These are phyloP conservation scores for Dactylellina leptospora DNA, from an alignment of 2,329 filamentous ascomycete species.

Conservation along the genomic window DNA sequence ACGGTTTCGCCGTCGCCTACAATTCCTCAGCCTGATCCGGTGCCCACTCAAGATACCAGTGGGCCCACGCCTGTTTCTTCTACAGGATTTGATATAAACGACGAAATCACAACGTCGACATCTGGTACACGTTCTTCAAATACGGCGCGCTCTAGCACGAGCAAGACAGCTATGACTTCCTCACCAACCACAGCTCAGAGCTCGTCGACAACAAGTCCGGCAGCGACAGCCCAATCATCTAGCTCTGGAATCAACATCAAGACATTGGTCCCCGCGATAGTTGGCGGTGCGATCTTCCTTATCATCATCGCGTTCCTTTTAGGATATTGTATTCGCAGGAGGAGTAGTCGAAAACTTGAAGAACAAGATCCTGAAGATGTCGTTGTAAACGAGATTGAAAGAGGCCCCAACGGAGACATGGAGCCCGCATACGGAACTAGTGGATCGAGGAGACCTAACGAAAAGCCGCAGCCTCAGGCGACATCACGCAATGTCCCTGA, in stretches of 20 bases:
- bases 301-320: constrained; percentile 48
- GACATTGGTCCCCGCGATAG: constrained; percentile 37
- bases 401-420: constrained; percentile 10
- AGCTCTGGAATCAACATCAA: constrained; percentile 27
- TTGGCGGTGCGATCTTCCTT: constrained; percentile 40
- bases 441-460: constrained; percentile 15
- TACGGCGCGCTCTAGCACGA: constrained; percentile 27
- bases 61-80: not conserved
- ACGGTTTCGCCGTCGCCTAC: constrained; percentile 19
- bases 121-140: constrained; percentile 11
- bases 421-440: constrained; percentile 11
- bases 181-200: constrained; percentile 21
- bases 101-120: constrained; percentile 17
- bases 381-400: constrained; percentile 42
- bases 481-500: constrained; percentile 28
- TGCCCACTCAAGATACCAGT: constrained; percentile 13
- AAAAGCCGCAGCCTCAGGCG: constrained; percentile 25
- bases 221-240: not conserved
- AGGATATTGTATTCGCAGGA: constrained; percentile 47
- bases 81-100: constrained; percentile 13
- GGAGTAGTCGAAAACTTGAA: constrained; percentile 5
- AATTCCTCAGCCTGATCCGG: constrained; percentile 10
- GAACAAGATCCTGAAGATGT: constrained; percentile 17
- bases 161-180: constrained; percentile 6
- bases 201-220: constrained; percentile 4